Conservation (phyloP, 2,329 filamentous ascomycete species). For the Ilyonectria destructans region DNA sequence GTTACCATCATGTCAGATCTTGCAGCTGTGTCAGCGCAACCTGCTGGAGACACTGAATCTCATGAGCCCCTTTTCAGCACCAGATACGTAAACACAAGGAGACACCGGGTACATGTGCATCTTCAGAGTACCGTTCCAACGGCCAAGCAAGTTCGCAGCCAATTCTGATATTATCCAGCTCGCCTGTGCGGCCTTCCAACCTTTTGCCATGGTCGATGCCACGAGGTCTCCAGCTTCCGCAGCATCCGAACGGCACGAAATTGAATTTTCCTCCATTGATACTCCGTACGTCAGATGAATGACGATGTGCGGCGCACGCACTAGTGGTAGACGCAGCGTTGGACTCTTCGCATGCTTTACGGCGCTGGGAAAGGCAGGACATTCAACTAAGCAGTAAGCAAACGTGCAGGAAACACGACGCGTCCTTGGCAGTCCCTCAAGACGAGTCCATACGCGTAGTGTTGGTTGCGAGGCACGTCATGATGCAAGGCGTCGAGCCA, state of each 20-base stretch:
- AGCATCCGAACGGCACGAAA: constrained; percentile 20
- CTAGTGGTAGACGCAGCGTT: background rate
- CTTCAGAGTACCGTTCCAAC: background rate
- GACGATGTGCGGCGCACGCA: constrained; percentile 20
- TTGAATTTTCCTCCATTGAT: background rate
- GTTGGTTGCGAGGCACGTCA: background rate
- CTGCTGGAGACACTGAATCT: background rate
- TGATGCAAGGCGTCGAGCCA: constrained; percentile 6
- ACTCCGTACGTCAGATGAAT: constrained; percentile 1
- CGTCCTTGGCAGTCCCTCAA: background rate
- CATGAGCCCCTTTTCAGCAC: constrained; percentile 6
- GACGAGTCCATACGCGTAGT: background rate
- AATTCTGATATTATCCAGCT: constrained; percentile 2
- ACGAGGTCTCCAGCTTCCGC: constrained; percentile 15
- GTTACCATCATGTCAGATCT: constrained; percentile 1
- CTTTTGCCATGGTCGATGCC: background rate
- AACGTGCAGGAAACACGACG: background rate
- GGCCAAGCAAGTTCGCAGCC: constrained; percentile 4
- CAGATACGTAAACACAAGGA: background rate
- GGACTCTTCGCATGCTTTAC: background rate
- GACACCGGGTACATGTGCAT: background rate
- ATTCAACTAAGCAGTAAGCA: background rate
- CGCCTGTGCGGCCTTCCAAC: background rate
- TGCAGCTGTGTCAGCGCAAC: constrained; percentile 3
- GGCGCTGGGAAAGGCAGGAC: background rate